Conservation (phyloP, 2,329 filamentous ascomycete species). For the Ascochyta viciae-villosae region DNA sequence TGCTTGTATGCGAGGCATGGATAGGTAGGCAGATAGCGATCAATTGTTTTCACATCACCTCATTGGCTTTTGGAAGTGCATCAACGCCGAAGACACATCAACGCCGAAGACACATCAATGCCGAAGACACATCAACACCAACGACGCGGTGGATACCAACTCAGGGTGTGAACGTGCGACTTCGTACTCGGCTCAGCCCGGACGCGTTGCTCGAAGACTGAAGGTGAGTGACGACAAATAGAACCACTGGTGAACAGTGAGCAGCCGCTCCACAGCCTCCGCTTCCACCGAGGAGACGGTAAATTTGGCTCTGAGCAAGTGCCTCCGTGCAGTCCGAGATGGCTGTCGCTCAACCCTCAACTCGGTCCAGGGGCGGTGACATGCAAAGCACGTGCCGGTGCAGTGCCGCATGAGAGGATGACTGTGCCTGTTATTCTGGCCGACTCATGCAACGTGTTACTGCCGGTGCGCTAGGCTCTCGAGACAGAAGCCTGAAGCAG, state of each 20-base stretch:
- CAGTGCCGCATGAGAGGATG: slow-evolving; percentile 3
- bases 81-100: too few relatives aligned
- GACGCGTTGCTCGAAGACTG: neutral
- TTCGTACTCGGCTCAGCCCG: slow-evolving; percentile 7
- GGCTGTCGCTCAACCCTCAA: slow-evolving; percentile 1
- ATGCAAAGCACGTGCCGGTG: slow-evolving; percentile 12
- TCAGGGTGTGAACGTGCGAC: neutral
- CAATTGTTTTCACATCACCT: slow-evolving; percentile 1
- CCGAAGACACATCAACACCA: neutral
- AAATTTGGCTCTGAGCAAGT: slow-evolving; percentile 8
- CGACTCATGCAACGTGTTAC: slow-evolving; percentile 2
- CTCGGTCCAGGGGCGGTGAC: slow-evolving; percentile 8
- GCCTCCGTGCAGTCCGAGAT: slow-evolving; percentile 6
- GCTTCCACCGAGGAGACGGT: slow-evolving; percentile 2
- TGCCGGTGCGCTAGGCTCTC: slow-evolving; percentile 7
- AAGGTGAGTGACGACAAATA: neutral
- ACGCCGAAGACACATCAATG: too few relatives aligned
- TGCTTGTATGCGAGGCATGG: slow-evolving; percentile 15
- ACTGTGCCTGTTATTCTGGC: slow-evolving; percentile 15
- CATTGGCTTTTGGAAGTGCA: neutral
- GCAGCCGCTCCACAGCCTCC: slow-evolving; percentile 1
- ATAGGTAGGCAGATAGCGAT: slow-evolving; percentile 13
- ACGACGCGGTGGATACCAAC: neutral
- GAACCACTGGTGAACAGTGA: slow-evolving; percentile 9
- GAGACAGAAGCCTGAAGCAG: slow-evolving; percentile 2